A percentile compares a stretch with the other conserved stretches of the same genome.
Conservation (phyloP, 1,284 basidiomycete species). For the Afroboletus lepidellus region DNA sequence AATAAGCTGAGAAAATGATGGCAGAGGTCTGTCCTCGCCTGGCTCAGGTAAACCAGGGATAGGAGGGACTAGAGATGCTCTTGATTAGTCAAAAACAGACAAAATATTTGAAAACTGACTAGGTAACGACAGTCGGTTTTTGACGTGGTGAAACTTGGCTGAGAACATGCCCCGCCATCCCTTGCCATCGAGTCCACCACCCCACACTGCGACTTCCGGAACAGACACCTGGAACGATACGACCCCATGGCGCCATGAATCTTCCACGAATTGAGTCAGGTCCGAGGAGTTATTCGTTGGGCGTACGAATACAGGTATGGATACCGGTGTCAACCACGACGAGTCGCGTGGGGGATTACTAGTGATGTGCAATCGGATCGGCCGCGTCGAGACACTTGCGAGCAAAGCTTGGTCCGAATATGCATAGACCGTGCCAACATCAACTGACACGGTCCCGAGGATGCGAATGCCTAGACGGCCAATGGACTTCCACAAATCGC, state of each 20-base stretch:
- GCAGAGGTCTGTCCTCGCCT: slow-evolving; percentile 49
- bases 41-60: slow-evolving; percentile 67
- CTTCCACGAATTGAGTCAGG: slow-evolving; percentile 50
- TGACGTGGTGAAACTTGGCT: slow-evolving; percentile 44
- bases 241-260: slow-evolving; percentile 57
- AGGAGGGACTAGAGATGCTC: slow-evolving; percentile 49
- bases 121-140: slow-evolving; percentile 45
- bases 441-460: slow-evolving; percentile 56
- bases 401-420: slow-evolving; percentile 44
- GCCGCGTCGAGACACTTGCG: slow-evolving; percentile 44
- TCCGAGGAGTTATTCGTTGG: slow-evolving; percentile 53
- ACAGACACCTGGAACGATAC: slow-evolving; percentile 46
- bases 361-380: slow-evolving; percentile 56
- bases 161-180: slow-evolving; percentile 54
- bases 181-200: slow-evolving; percentile 44
- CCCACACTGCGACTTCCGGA: slow-evolving; percentile 45
- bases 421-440: slow-evolving; percentile 49
- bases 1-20: slow-evolving; percentile 56
- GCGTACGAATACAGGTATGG: slow-evolving; percentile 49
- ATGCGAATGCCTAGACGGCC: slow-evolving; percentile 62
- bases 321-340: slow-evolving; percentile 59
- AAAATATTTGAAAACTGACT: slow-evolving; percentile 42
- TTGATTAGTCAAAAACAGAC: slow-evolving; percentile 5
- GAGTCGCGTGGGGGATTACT: slow-evolving; percentile 51
- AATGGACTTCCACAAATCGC: slow-evolving; percentile 56